Conservation (phyloP, 192 early-diverging fungal genomes). For the Pilobolus umbonatus region DNA sequence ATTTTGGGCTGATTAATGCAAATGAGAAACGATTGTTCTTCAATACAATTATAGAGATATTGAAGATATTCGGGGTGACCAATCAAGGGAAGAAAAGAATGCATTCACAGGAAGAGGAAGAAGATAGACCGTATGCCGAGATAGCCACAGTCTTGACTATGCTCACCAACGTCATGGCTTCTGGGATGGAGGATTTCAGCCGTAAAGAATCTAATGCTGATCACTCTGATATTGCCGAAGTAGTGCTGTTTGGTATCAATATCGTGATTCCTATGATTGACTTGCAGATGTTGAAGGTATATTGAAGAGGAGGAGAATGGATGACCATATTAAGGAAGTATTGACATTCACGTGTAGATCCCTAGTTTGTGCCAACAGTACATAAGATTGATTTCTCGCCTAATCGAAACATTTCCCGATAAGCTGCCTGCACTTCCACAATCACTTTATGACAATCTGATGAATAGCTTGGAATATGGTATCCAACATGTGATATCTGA, state of each 20-base stretch:
- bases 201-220: background rate
- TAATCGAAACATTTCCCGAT: conserved; percentile 62
- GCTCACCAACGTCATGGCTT: conserved; percentile 53
- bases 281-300: conserved; percentile 63
- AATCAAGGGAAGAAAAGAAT: conserved; percentile 46
- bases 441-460: conserved; percentile 47
- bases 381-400: conserved; percentile 57
- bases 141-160: conserved; percentile 56
- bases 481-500: conserved; percentile 55
- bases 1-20: conserved; percentile 33
- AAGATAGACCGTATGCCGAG: conserved; percentile 64
- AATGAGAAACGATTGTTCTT: conserved; percentile 50
- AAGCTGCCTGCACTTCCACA: conserved; percentile 46
- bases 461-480: conserved; percentile 60
- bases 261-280: conserved; percentile 67
- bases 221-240: conserved; percentile 46
- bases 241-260: conserved; percentile 69
- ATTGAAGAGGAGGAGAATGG: background rate
- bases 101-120: conserved; percentile 41
- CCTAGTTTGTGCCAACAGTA: conserved; percentile 61
- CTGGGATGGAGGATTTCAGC: conserved; percentile 50
- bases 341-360: conserved; percentile 37
- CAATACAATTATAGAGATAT: conserved; percentile 40
- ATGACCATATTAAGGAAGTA: background rate
- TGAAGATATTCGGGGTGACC: conserved; percentile 52